Evolutionary conservation across 1,139 yeast genomes (phyloP).

Genomic region (Kodamaea fungicola): DNA sequence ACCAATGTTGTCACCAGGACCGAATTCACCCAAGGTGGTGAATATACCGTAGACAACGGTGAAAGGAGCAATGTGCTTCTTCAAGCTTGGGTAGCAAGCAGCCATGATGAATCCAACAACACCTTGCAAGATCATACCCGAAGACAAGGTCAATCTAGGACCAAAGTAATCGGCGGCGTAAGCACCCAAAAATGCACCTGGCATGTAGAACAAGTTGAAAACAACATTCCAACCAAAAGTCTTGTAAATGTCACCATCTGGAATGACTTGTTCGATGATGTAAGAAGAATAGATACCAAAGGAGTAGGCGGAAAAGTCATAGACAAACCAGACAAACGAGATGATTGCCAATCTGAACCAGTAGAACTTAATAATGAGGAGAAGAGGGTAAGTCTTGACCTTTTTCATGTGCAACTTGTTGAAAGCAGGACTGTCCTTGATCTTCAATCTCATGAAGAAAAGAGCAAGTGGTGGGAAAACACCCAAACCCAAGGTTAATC

Average conservation of each 20-base stretch:
- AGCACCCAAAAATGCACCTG: conserved; percentile 88
- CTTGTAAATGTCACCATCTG: conserved; percentile 61
- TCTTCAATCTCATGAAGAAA: conserved; percentile 72
- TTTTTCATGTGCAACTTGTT: conserved; percentile 66
- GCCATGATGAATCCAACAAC: conserved; percentile 86
- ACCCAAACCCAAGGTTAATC: conserved; percentile 87
- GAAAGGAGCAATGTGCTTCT: conserved; percentile 67
- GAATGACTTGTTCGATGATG: conserved; percentile 58
- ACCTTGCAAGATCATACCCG: conserved; percentile 73
- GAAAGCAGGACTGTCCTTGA: conserved; percentile 71
- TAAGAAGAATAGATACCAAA: conserved; percentile 79
- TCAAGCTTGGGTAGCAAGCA: conserved; percentile 55
- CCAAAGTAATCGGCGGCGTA: conserved; percentile 80
- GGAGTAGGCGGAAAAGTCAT: conserved; percentile 84
- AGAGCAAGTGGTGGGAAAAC: conserved; percentile 83
- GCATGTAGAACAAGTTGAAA: conserved; percentile 80
- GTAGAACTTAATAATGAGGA: conserved; percentile 70
- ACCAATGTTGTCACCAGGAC: conserved; percentile 93
- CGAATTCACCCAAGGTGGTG: conserved; percentile 84
- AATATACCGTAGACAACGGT: conserved; percentile 86
- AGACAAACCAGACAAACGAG: conserved; percentile 82
- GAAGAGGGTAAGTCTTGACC: conserved; percentile 59
- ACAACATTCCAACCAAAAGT: conserved; percentile 93
- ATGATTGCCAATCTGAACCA: conserved; percentile 76
- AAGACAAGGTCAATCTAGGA: conserved; percentile 71